Percentiles rank a stretch among this genome's conserved stretches.
These are phyloP conservation scores for Ustilago bromivora DNA, from an alignment of 1,284 basidiomycete genomes.

Conservation along the genomic window DNA sequence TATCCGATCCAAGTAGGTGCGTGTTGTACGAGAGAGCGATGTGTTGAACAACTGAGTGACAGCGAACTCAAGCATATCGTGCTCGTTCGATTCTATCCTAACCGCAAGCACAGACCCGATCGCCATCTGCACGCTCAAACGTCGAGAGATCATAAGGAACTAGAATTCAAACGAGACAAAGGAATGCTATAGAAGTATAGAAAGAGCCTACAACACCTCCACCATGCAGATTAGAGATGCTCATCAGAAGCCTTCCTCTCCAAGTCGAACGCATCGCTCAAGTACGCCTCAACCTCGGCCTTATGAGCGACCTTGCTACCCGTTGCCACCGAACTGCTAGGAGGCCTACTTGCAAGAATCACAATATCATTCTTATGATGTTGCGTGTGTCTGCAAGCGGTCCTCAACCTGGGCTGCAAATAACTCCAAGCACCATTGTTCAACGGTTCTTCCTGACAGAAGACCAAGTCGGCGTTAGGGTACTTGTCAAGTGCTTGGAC, in stretches of 20 bases:
- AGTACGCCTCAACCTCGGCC: constrained; percentile 63
- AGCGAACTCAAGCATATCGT: no score
- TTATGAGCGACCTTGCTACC: constrained; percentile 80
- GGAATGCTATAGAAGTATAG: no score
- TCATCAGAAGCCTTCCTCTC: constrained; percentile 52
- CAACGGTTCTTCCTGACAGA: constrained; percentile 91
- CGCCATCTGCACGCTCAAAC: no score
- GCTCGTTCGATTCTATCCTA: no score
- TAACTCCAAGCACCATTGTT: constrained; percentile 83
- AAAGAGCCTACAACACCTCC: no score
- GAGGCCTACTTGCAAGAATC: constrained; percentile 64
- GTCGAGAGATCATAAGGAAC: no score
- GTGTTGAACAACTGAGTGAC: no score
- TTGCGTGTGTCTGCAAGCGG: constrained; percentile 63
- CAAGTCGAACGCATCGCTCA: constrained; percentile 62
- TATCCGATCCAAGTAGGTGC: no score
- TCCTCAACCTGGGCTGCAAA: constrained; percentile 79
- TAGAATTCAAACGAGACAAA: no score
- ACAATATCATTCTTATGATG: constrained; percentile 84
- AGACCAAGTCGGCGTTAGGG: constrained; percentile 90
- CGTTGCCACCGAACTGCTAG: constrained; percentile 77
- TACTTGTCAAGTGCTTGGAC: constrained; percentile 78
- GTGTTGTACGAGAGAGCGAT: no score
- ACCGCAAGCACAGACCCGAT: no score
- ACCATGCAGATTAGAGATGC: background rate